A percentile compares a stretch with the other conserved stretches of the same genome.
phyloP scores from a whole-genome alignment of 768 basidiomycete species.

The Auricularia sp. region DNA sequence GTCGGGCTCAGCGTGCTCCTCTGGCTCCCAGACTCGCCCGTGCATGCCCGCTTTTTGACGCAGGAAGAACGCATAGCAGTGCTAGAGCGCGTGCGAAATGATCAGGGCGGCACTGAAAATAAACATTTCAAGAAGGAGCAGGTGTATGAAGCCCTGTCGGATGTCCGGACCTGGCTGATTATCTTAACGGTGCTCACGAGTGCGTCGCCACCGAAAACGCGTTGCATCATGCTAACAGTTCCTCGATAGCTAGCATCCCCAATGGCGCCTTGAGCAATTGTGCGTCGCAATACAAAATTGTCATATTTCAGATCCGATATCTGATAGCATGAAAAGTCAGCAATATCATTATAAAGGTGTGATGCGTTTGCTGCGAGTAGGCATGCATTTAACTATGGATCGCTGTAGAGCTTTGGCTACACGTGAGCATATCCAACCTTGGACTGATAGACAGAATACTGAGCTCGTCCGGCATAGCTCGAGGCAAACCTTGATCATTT shows the following conservation, averaged over 20 bases:
- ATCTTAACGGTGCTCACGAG: conserved; percentile 49
- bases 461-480: conserved; percentile 26
- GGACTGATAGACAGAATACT: neutral
- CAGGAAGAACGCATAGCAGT: conserved; percentile 52
- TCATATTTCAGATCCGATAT: neutral
- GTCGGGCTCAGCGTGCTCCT: conserved; percentile 48
- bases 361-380: neutral
- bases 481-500: conserved; percentile 49
- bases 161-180: conserved; percentile 54
- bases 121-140: conserved; percentile 51
- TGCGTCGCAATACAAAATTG: conserved; percentile 21
- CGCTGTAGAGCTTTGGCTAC: conserved; percentile 41
- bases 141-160: conserved; percentile 44
- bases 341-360: conserved; percentile 47
- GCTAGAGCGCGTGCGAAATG: conserved; percentile 56
- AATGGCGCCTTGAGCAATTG: conserved; percentile 58
- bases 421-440: conserved; percentile 30
- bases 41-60: conserved; percentile 46
- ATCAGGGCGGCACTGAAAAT: conserved; percentile 39
- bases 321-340: conserved; percentile 31
- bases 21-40: conserved; percentile 57
- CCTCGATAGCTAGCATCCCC: conserved; percentile 46
- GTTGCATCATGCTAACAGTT: neutral
- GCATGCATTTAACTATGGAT: neutral
- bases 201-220: conserved; percentile 21